Percentiles rank a stretch among this genome's conserved stretches.
These are phyloP conservation scores for Tremella fuciformis DNA, from an alignment of 768 basidiomycete genomes.

Conservation along the genomic window DNA sequence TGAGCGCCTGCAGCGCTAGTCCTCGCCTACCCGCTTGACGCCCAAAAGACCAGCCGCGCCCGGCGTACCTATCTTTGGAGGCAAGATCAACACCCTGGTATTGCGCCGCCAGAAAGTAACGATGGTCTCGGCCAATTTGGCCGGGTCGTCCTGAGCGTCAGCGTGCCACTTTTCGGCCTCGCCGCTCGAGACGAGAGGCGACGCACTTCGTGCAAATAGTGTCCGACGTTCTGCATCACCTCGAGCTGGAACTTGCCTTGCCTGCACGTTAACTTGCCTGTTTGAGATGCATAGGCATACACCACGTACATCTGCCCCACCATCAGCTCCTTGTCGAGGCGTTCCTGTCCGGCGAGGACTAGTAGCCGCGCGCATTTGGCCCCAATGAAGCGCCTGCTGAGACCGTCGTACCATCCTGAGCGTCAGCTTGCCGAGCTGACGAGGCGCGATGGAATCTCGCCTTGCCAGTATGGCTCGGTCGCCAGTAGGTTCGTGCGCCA, in stretches of 20 bases:
- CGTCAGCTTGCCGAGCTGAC: slow-evolving; percentile 2
- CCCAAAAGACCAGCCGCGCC: slow-evolving; percentile 8
- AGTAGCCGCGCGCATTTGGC: slow-evolving; percentile 79
- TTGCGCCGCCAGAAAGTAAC: slow-evolving; percentile 90
- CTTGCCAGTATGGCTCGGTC: slow-evolving; percentile 85
- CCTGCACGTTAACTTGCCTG: slow-evolving; percentile 24
- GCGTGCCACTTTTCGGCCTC: not conserved
- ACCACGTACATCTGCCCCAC: slow-evolving; percentile 85
- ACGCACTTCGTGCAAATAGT: slow-evolving; percentile 85
- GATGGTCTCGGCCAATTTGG: slow-evolving; percentile 70
- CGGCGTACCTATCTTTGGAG: slow-evolving; percentile 40
- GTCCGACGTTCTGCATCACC: slow-evolving; percentile 81
- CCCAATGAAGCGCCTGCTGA: slow-evolving; percentile 75
- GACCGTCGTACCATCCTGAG: slow-evolving; percentile 87
- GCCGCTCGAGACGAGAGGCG: not conserved
- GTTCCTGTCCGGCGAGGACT: slow-evolving; percentile 86
- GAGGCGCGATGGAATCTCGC: slow-evolving; percentile 53
- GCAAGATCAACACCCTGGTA: slow-evolving; percentile 44
- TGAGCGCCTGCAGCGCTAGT: slow-evolving; percentile 6
- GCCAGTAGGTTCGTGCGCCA: slow-evolving; percentile 83
- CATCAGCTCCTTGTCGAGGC: slow-evolving; percentile 88
- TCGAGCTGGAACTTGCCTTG: slow-evolving; percentile 84
- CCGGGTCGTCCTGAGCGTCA: slow-evolving; percentile 74
- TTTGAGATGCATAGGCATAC: not conserved
- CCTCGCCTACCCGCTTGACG: slow-evolving; percentile 32